These are phyloP conservation scores for Aurinia saxatilis DNA, from an alignment of 345 rosid genomes.

Conservation along the genomic window DNA sequence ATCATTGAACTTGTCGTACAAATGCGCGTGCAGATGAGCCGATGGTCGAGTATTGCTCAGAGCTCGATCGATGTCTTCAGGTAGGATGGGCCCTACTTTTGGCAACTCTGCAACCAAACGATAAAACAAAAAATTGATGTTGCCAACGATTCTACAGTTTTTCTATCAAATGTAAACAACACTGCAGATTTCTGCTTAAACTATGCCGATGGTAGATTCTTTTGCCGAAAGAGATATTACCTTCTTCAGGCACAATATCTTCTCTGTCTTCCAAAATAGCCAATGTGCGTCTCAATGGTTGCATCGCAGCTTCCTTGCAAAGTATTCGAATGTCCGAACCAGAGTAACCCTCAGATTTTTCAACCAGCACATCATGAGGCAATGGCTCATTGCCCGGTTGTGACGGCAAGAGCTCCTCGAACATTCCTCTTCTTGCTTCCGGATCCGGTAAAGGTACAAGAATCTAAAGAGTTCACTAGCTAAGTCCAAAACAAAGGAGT, in stretches of 20 bases:
- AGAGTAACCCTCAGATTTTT: slow-evolving; percentile 74
- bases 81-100: slow-evolving; percentile 59
- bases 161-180: too few relatives aligned
- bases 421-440: slow-evolving; percentile 93
- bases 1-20: slow-evolving; percentile 75
- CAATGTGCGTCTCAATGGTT: slow-evolving; percentile 80
- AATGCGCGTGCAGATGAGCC: slow-evolving; percentile 85
- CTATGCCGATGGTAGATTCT: not conserved
- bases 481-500: slow-evolving; percentile 23
- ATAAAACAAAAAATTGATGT: not conserved
- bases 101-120: slow-evolving; percentile 61
- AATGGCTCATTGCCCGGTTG: slow-evolving; percentile 46
- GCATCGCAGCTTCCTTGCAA: slow-evolving; percentile 97
- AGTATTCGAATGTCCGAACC: slow-evolving; percentile 90
- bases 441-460: slow-evolving; percentile 96
- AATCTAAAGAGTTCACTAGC: slow-evolving; percentile 43
- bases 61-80: slow-evolving; percentile 65
- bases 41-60: slow-evolving; percentile 88
- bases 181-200: not conserved
- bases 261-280: slow-evolving; percentile 47
- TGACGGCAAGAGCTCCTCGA: slow-evolving; percentile 66
- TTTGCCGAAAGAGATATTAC: slow-evolving; percentile 32
- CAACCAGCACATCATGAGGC: slow-evolving; percentile 70
- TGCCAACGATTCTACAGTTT: not conserved
- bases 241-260: slow-evolving; percentile 71